Base-by-base conservation (phyloP, 805 yeast species). In the Saccharomycopsis lassenensis region DNA sequence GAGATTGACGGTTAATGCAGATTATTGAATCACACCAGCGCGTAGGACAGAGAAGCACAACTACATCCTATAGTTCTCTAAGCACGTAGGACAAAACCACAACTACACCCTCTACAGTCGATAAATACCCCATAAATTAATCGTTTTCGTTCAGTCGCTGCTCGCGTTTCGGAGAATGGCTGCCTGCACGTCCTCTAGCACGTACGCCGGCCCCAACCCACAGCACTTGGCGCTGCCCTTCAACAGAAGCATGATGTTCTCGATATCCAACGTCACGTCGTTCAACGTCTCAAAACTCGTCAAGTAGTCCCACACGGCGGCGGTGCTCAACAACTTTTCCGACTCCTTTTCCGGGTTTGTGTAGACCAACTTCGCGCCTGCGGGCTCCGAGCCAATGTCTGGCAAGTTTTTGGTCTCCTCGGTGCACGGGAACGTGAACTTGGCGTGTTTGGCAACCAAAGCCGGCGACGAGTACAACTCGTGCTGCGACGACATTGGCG, bases 301-400 rank as follows among this genome's bases (percentile, higher is more conserved):
- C 31, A 85, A 55, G 51, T 78, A 79, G 52, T 84, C 89, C 94
- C 94, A 85, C 2, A 82, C 77, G 2, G 89, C 91, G 14, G 82
- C 74, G 0, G 82, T 61, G 0, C 86, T 83, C 41, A 83, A 57
- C 29, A 81, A 62, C 48, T 69, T 67, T 8, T 59, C 60, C 27
- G 31, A 7, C 39, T 47, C 46, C 12, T 45, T 45, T 12, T 43
- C 57, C 46, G 42, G 46, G 33, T 40, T 51, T 2, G 14, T 38
- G 39, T 51, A 54, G 26, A 25, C 21, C 34, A 48, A 31, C 38
- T 48, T 14, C 40, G 38, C 41, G 45, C 19, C 24, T 12, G 21
- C 2, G 18, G 16, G 17, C 7, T 26, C 10, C 29, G 29, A n/a
- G 24, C 6, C 7, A 17, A 15, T 7, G 7, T 18, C n/a, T 8